These are phyloP conservation scores for Eimeria acervulina DNA, from an alignment of 169 alveolate genomes.

Conservation along the genomic window DNA sequence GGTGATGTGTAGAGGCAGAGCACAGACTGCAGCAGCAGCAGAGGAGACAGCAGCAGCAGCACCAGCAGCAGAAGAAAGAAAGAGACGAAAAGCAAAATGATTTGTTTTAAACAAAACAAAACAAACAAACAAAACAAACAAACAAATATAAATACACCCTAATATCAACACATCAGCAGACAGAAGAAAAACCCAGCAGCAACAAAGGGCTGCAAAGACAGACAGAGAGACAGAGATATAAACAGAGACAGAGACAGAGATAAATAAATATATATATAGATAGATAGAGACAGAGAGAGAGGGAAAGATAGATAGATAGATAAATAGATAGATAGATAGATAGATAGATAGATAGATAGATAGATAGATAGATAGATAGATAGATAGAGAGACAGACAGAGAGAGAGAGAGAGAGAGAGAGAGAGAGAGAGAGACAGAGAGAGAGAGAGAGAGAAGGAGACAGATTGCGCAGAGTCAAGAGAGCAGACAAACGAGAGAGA, in stretches of 20 bases:
- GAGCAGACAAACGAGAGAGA: neutral
- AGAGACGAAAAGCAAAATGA: neutral
- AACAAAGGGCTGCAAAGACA: too few relatives aligned
- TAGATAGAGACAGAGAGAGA: too few relatives aligned
- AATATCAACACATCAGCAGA: too few relatives aligned
- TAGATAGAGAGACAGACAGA: neutral
- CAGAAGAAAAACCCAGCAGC: too few relatives aligned
- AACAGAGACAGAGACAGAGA: too few relatives aligned
- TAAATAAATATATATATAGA: too few relatives aligned
- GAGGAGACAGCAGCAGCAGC: neutral
- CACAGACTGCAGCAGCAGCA: slow-evolving; percentile 6
- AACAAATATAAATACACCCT: too few relatives aligned
- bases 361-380: neutral
- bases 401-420: neutral
- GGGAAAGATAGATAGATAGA: too few relatives aligned
- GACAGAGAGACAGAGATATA: neutral
- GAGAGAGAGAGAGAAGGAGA: neutral
- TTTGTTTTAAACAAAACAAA: neutral
- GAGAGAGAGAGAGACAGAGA: neutral
- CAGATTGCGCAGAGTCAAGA: neutral
- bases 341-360: neutral
- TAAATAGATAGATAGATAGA: neutral
- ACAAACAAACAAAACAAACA: neutral
- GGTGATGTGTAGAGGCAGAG: slow-evolving; percentile 48
- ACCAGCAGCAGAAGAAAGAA: neutral